These are phyloP conservation scores for Rhizopus stolonifer DNA, from an alignment of 371 early-diverging fungal genomes.

Conservation along the genomic window DNA sequence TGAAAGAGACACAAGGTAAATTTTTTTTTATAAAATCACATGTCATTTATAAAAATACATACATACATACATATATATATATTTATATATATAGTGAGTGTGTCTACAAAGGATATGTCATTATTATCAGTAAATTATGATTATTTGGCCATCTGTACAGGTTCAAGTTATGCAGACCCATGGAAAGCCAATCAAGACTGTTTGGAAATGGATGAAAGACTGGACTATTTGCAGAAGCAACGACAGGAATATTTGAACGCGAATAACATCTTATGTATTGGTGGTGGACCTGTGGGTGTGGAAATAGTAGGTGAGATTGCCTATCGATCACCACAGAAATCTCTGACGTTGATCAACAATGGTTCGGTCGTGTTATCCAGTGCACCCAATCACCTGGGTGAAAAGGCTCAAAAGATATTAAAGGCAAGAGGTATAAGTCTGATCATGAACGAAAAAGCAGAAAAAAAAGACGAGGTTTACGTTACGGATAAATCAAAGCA, in stretches of 20 bases:
- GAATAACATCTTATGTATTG: conserved; percentile 48
- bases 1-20: conserved; percentile 30
- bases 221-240: conserved; percentile 23
- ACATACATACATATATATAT: no score
- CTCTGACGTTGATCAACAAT: conserved; percentile 42
- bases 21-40: not conserved
- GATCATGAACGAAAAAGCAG: conserved; percentile 27
- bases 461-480: conserved; percentile 13
- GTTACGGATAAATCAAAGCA: conserved; percentile 30
- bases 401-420: conserved; percentile 23
- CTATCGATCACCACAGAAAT: conserved; percentile 36
- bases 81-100: not conserved
- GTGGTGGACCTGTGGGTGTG: conserved; percentile 57
- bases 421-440: conserved; percentile 9
- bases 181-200: conserved; percentile 25
- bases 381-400: conserved; percentile 22
- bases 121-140: conserved; percentile 19
- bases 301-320: conserved; percentile 55
- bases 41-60: no score
- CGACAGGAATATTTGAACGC: conserved; percentile 32
- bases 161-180: conserved; percentile 37
- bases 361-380: conserved; percentile 16
- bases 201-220: conserved; percentile 12
- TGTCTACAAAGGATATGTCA: not conserved
- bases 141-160: conserved; percentile 33